Percentiles rank a stretch among this genome's conserved stretches.
Evolutionary conservation across 164 flowering plant species (phyloP).

Genomic region (Hamamelis virginiana): DNA sequence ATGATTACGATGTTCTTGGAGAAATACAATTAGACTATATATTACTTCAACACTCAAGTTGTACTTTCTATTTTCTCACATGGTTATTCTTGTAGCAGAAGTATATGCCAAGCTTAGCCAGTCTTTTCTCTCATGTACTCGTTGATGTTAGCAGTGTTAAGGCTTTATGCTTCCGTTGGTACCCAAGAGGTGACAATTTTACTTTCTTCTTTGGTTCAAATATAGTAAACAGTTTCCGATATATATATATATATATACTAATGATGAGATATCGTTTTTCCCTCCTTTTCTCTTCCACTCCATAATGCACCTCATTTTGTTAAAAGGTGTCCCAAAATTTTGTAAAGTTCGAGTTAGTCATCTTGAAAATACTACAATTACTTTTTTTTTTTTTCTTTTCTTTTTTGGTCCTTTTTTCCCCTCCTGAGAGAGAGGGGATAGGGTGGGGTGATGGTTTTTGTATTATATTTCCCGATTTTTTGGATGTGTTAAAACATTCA

Average conservation of each 20-base stretch:
- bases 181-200: constrained; percentile 61
- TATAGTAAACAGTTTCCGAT: not conserved
- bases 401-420: too few relatives aligned
- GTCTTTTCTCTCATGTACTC: constrained; percentile 72
- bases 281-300: not conserved
- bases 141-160: constrained; percentile 94
- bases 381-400: too few relatives aligned
- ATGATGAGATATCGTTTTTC: not conserved
- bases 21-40: too few relatives aligned
- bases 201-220: not conserved
- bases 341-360: too few relatives aligned
- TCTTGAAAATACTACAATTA: too few relatives aligned
- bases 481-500: not conserved
- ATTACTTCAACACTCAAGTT: too few relatives aligned
- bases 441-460: too few relatives aligned
- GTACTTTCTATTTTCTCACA: too few relatives aligned
- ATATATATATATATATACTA: not conserved
- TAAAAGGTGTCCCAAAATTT: too few relatives aligned
- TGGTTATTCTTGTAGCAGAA: constrained; percentile 43
- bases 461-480: not conserved
- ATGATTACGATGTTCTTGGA: too few relatives aligned
- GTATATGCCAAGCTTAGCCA: constrained; percentile 91
- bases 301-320: too few relatives aligned
- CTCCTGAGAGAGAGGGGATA: too few relatives aligned
- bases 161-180: constrained; percentile 91